These are phyloP conservation scores for Daldinia sp. DNA, from an alignment of 2,329 filamentous ascomycete species.

Conservation along the genomic window DNA sequence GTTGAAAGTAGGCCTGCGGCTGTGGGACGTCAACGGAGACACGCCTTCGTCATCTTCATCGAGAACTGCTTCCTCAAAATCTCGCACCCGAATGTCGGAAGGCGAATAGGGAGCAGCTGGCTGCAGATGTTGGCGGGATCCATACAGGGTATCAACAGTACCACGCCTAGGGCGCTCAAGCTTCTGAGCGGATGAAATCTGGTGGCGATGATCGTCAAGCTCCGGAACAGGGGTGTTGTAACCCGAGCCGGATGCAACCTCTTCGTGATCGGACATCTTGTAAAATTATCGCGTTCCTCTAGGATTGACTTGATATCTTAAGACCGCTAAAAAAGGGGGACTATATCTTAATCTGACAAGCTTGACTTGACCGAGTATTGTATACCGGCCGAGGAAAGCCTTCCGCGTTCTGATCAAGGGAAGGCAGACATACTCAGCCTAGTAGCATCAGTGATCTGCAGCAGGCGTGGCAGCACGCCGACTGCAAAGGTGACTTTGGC, in stretches of 20 bases:
- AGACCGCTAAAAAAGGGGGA: not conserved
- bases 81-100: slow-evolving; percentile 64
- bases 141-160: slow-evolving; percentile 76
- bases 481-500: slow-evolving; percentile 41
- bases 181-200: slow-evolving; percentile 67
- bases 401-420: slow-evolving; percentile 45
- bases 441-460: slow-evolving; percentile 44
- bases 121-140: slow-evolving; percentile 56
- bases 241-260: slow-evolving; percentile 65
- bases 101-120: slow-evolving; percentile 51
- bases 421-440: slow-evolving; percentile 46
- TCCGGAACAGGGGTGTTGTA: slow-evolving; percentile 80
- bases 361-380: slow-evolving; percentile 3
- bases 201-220: slow-evolving; percentile 86
- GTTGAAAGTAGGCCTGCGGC: slow-evolving; percentile 65
- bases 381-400: slow-evolving; percentile 40
- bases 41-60: slow-evolving; percentile 72
- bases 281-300: slow-evolving; percentile 45
- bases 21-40: slow-evolving; percentile 54
- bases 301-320: slow-evolving; percentile 5
- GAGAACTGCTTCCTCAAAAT: slow-evolving; percentile 86
- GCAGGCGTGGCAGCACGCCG: slow-evolving; percentile 51
- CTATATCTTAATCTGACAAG: slow-evolving; percentile 6
- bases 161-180: slow-evolving; percentile 70
- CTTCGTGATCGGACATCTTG: slow-evolving; percentile 74